These are phyloP conservation scores for Coemansia reversa DNA, from an alignment of 192 early-diverging fungal species.

Conservation along the genomic window DNA sequence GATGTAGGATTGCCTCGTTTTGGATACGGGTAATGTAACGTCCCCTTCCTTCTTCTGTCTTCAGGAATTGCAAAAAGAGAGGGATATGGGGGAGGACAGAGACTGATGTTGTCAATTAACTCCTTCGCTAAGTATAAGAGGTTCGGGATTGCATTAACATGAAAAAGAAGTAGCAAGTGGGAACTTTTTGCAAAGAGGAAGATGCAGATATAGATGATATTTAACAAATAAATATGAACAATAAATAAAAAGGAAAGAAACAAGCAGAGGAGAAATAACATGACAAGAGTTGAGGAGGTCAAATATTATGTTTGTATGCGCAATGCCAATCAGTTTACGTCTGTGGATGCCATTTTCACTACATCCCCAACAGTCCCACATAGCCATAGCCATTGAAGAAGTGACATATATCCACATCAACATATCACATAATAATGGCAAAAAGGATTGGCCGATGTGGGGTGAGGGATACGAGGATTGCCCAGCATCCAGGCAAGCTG, in stretches of 20 bases:
- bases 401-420: background rate
- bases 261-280: background rate
- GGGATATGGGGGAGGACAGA: background rate
- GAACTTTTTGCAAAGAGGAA: background rate
- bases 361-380: background rate
- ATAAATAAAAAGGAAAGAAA: conserved; percentile 2
- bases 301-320: conserved; percentile 1
- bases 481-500: background rate
- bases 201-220: conserved; percentile 3
- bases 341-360: background rate
- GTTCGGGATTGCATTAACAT: background rate
- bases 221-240: conserved; percentile 3
- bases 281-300: background rate
- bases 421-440: background rate
- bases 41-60: background rate
- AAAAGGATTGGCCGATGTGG: background rate
- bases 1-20: background rate
- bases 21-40: background rate
- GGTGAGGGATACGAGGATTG: background rate
- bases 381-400: background rate
- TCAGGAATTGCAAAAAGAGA: background rate
- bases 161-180: background rate
- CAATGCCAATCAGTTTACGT: background rate
- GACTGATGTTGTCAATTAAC: background rate
- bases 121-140: background rate